A percentile compares a stretch with the other conserved stretches of the same genome.
Conservation (phyloP, 1,284 basidiomycete species). For the Melanopsichium pennsylvanicum region DNA sequence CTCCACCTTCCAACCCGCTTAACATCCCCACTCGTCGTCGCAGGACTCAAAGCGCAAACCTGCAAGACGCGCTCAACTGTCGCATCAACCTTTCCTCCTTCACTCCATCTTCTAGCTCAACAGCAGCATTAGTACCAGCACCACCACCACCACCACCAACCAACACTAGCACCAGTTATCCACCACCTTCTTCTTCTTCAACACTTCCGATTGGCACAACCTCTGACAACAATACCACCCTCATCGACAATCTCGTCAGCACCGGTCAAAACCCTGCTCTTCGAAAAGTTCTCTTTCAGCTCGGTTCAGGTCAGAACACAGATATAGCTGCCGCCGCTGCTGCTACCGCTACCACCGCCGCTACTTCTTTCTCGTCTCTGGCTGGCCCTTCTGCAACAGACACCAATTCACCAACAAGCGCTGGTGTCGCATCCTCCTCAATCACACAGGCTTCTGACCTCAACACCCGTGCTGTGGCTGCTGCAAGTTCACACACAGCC, state of each 20-base stretch:
- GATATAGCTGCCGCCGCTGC: slow-evolving; percentile 22
- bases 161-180: slow-evolving; percentile 24
- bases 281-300: slow-evolving; percentile 45
- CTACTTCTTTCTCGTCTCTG: not conserved
- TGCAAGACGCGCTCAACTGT: slow-evolving; percentile 51
- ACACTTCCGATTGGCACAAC: not conserved
- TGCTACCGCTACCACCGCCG: too few relatives aligned
- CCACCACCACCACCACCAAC: not conserved
- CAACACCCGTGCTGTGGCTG: not conserved
- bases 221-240: slow-evolving; percentile 1
- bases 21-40: slow-evolving; percentile 46
- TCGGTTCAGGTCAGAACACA: slow-evolving; percentile 32
- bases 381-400: not conserved
- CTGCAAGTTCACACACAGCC: not conserved
- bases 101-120: too few relatives aligned
- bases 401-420: too few relatives aligned
- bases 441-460: not conserved
- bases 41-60: slow-evolving; percentile 48
- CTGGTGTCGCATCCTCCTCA: too few relatives aligned
- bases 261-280: slow-evolving; percentile 39
- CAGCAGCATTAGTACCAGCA: not conserved
- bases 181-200: slow-evolving; percentile 6
- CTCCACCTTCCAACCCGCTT: slow-evolving; percentile 41
- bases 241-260: slow-evolving; percentile 34
- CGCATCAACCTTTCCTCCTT: slow-evolving; percentile 41